Evolutionary conservation across 2,329 filamentous ascomycete genomes (phyloP).

Genomic region (Fusarium nanum): DNA sequence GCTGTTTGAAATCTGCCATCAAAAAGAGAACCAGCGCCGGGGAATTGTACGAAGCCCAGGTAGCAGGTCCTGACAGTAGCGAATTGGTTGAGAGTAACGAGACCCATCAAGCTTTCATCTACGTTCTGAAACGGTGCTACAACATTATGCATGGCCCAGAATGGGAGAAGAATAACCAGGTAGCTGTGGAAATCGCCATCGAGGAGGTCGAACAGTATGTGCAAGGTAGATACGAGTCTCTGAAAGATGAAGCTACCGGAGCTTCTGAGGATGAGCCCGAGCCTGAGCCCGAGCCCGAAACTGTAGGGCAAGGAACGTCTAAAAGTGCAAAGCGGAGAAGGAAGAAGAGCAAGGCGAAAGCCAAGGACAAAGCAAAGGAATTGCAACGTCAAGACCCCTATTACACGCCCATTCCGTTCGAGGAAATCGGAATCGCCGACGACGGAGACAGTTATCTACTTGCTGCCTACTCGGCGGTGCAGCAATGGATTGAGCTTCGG

Average conservation of each 20-base stretch:
- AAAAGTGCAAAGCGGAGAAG: too few relatives aligned
- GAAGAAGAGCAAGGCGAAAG: too few relatives aligned
- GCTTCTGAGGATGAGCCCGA: too few relatives aligned
- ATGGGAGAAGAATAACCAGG: constrained; percentile 21
- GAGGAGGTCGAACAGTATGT: constrained; percentile 19
- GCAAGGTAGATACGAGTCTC: too few relatives aligned
- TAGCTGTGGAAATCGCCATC: not conserved
- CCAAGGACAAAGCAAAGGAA: too few relatives aligned
- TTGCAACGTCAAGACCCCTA: too few relatives aligned
- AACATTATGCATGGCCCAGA: constrained; percentile 50
- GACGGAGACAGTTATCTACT: constrained; percentile 56
- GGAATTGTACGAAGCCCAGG: too few relatives aligned
- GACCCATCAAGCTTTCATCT: constrained; percentile 48
- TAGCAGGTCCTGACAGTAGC: too few relatives aligned
- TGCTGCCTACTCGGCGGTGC: constrained; percentile 54
- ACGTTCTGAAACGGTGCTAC: constrained; percentile 38
- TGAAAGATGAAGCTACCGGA: too few relatives aligned
- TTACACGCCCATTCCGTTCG: constrained; percentile 50
- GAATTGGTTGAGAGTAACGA: constrained; percentile 51
- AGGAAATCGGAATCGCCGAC: constrained; percentile 58
- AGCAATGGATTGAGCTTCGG: constrained; percentile 56
- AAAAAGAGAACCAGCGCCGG: not conserved
- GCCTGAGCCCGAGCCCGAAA: too few relatives aligned
- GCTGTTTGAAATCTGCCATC: not conserved
- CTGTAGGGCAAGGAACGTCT: too few relatives aligned